phyloP scores from a whole-genome alignment of 2,329 filamentous ascomycete genomes.

The Calonectria naviculata region DNA sequence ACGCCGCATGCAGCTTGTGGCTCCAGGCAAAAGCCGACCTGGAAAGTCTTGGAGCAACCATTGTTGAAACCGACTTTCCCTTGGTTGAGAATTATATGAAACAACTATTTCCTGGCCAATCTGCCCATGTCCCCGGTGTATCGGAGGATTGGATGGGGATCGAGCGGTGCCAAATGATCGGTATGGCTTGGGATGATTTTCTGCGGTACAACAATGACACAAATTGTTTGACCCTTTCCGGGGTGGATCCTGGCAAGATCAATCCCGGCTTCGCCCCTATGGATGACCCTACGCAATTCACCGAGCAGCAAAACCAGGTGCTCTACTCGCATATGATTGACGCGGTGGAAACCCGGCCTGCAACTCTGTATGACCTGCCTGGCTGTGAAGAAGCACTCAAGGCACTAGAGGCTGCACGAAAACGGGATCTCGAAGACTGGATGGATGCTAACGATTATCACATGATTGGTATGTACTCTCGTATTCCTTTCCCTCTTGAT shows the following conservation, averaged over 20 bases:
- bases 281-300: constrained; percentile 12
- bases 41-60: constrained; percentile 52
- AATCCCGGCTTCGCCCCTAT: constrained; percentile 10
- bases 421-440: constrained; percentile 59
- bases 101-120: constrained; percentile 20
- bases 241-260: constrained; percentile 5
- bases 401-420: constrained; percentile 60
- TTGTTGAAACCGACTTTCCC: constrained; percentile 48
- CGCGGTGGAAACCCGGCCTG: not conserved
- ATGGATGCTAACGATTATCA: constrained; percentile 7
- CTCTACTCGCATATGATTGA: constrained; percentile 19
- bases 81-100: constrained; percentile 28
- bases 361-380: constrained; percentile 11
- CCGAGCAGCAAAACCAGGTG: constrained; percentile 20
- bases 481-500: not conserved
- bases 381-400: constrained; percentile 17
- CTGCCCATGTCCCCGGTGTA: constrained; percentile 14
- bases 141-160: constrained; percentile 17
- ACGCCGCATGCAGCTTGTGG: constrained; percentile 41
- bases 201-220: not conserved
- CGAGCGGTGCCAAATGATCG: constrained; percentile 24
- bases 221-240: not conserved
- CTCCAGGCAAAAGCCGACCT: constrained; percentile 47
- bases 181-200: constrained; percentile 19
- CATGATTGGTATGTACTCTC: not conserved